phyloP scores from a whole-genome alignment of 1,139 yeast genomes.

The Pneumocystis oryctolagi region DNA sequence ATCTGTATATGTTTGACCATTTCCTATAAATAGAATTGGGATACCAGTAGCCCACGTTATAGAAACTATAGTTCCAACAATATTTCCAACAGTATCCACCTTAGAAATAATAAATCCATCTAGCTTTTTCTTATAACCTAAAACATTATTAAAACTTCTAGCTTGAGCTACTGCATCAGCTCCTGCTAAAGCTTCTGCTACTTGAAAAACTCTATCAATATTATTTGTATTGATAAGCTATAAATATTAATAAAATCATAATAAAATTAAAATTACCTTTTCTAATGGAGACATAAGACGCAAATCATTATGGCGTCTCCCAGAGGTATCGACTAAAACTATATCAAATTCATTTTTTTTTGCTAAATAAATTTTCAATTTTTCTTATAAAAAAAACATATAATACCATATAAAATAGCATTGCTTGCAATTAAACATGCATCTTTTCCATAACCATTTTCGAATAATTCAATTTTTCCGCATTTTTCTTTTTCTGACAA shows the following conservation, averaged over 20 bases:
- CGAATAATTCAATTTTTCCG: conserved; percentile 65
- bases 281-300: conserved; percentile 91
- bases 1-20: conserved; percentile 95
- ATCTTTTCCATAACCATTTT: conserved; percentile 94
- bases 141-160: conserved; percentile 77
- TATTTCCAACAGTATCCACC: conserved; percentile 94
- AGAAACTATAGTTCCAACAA: conserved; percentile 92
- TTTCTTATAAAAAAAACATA: background rate
- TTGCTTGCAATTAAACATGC: conserved; percentile 91
- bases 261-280: conserved; percentile 26
- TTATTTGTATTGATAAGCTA: conserved; percentile 81
- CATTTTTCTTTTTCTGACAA: conserved; percentile 34
- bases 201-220: conserved; percentile 95
- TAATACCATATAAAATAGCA: conserved; percentile 61
- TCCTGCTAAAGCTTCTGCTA: conserved; percentile 94
- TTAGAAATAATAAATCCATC: conserved; percentile 90
- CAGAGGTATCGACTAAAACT: conserved; percentile 91
- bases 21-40: conserved; percentile 89
- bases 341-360: conserved; percentile 57
- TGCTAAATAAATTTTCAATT: conserved; percentile 2
- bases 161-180: conserved; percentile 97
- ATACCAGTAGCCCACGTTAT: conserved; percentile 95
- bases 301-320: conserved; percentile 90
- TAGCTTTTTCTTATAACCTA: conserved; percentile 65
- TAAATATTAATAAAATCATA: background rate